These are phyloP conservation scores for Aureobasidium musti DNA, from an alignment of 2,329 filamentous ascomycete genomes.

Conservation along the genomic window DNA sequence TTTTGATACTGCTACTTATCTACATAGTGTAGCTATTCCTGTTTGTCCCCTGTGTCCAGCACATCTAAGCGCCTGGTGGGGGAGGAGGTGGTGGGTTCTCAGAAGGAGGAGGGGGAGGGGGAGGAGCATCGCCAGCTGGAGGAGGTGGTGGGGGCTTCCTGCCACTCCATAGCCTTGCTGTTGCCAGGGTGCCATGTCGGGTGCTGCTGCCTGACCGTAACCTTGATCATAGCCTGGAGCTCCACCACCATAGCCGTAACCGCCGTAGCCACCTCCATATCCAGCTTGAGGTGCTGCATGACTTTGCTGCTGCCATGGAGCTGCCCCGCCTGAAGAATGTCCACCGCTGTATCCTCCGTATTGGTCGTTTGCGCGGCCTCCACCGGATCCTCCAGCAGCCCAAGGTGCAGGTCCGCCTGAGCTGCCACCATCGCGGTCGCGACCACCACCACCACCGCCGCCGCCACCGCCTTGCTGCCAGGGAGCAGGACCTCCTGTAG, in stretches of 20 bases:
- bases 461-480: slow-evolving; percentile 33
- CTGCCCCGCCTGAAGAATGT: slow-evolving; percentile 32
- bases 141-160: slow-evolving; percentile 54
- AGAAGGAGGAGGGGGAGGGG: slow-evolving; percentile 62
- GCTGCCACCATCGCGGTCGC: slow-evolving; percentile 32
- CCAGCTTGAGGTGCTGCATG: slow-evolving; percentile 32
- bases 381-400: slow-evolving; percentile 30
- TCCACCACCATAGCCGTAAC: slow-evolving; percentile 28
- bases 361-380: slow-evolving; percentile 34
- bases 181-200: slow-evolving; percentile 30
- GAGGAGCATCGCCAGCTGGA: slow-evolving; percentile 58
- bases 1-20: slow-evolving; percentile 6
- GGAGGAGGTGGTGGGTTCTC: slow-evolving; percentile 67
- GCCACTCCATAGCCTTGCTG: slow-evolving; percentile 29
- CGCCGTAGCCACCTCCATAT: slow-evolving; percentile 28
- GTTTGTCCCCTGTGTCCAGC: neutral
- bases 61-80: slow-evolving; percentile 12
- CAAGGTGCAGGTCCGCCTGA: slow-evolving; percentile 25
- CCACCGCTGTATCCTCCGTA: slow-evolving; percentile 32
- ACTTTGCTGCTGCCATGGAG: slow-evolving; percentile 35
- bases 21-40: slow-evolving; percentile 1
- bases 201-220: slow-evolving; percentile 41
- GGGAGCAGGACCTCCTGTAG: slow-evolving; percentile 63
- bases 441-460: slow-evolving; percentile 32
- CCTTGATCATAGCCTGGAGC: slow-evolving; percentile 32